Evolutionary conservation across 306 rosid species (phyloP), one percentile per base, ranked within the genome.

Genomic region (Vachellia collinsii): DNA sequence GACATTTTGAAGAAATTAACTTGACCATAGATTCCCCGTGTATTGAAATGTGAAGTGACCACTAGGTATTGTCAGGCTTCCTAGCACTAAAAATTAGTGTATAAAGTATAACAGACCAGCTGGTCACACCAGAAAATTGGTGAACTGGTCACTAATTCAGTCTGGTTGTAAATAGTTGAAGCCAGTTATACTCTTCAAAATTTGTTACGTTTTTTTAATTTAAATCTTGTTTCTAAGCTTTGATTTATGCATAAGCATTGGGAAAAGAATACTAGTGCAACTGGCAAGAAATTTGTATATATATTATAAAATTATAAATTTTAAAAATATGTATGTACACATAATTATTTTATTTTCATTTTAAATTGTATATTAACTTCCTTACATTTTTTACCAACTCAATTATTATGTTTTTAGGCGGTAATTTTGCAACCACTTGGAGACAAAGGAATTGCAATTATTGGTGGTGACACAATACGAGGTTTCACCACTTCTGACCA

Each of bases 351-450:
- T 17, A 51, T 51, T 51, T 6, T 51, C 4, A 51, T 51, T 51
- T 16, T 0, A 51, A 51, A 51, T 51, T n/a, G n/a, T n/a, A 54
- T 54, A 4, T 7, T 51, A 19, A 54, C 61, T n/a, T 19, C 8
- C n/a, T n/a, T 56, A 2, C 29, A n/a, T 1, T 19, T 56, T 56
- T 56, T 8, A 56, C 29, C 34, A 20, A 56, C 63, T 2, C 56
- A 20, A 38, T 70, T 79, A 67, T 80, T 75, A 66, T 80, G 76
- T 83, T 79, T 70, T 29, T 87, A 93, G 99, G 96, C 98, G 76
- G 94, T 93, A 75, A 93, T 95, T 77, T 87, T 95, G 86, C 99
- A 93, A 82, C 99, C 99, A 82, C 97, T 95, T 78, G 98, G 96
- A 80, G 94, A 93, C 72, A 91, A 84, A 81, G 98, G 99, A 51